Base-by-base conservation (phyloP, 495 filamentous ascomycete species). In the Trichocladium antarcticum region DNA sequence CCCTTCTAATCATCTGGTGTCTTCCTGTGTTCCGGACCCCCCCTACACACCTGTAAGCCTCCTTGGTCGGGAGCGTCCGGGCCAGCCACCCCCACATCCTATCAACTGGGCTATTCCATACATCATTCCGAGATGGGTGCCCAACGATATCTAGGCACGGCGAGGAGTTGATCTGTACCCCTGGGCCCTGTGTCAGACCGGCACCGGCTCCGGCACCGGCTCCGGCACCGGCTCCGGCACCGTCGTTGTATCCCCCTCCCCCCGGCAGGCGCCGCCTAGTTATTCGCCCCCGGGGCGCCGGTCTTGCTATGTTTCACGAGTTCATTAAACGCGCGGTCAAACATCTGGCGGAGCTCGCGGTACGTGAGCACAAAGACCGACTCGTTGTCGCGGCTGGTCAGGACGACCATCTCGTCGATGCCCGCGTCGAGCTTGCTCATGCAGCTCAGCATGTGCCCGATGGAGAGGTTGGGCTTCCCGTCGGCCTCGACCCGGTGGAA, bases 391-490 rank as follows among this genome's bases (percentile, higher is more conserved):
- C 87, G 77, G 60, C 83, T 93, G n/a, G 86, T 79, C 49, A 98
- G 63, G 49, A 77, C 80, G 32, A 97, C 76, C 71, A 78, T 83
- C 66, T 98, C 93, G 22, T 95, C 88, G 24, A 77, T 71, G 8
- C 89, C 89, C 2, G 87, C 89, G 66, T 98, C 92, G 40, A 98
- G 70, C 63, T 95, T 95, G 66, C 89, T 95, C 56, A 98, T 57
- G 59, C 82, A 87, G 24, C 70, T 72, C 16, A 97, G 57, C 36
- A 97, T 81, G 68, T 97, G 89, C 0, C 81, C 89, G 22, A 96
- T 72, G 58, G 93, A 82, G 3, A 92, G 68, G 6, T 85, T 81
- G 0, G 92, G 83, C 17, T 84, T 81, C 11, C 85, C 87, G 50
- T 86, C 75, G 21, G 78, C 74, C 57, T 96, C 87, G 20, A 95